Base-by-base conservation (phyloP, 1,139 yeast species). In the Yamadazyma pseudoaaseri region DNA sequence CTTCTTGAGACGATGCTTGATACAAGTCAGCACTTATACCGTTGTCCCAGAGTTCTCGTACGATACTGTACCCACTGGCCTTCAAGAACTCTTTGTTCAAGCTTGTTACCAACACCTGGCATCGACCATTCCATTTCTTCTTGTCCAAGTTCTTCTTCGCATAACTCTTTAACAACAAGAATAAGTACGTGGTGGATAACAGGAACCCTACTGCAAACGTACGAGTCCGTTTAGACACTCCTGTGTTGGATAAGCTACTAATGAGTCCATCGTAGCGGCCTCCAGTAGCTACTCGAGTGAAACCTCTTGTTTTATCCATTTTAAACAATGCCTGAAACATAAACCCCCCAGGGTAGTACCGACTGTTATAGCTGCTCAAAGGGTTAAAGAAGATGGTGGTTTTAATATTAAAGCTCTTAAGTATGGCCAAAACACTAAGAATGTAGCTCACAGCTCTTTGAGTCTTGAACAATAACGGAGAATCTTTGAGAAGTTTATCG, bases 291-390 rank as follows among this genome's bases (percentile, higher is more conserved):
- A 86, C 61, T 27, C 90, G 56, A 0, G 73, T 54, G 30, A 47
- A 57, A 14, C 61, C 51, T 31, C 69, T 55, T 29, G 51, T 60
- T 42, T 68, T 72, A 9, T 79, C 70, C 47, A 56, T 44, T 38
- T 84, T 84, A 47, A 78, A 75, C 1, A 87, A 76, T 0, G 85
- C 89, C 49, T 87, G 95, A 52, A 90, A 92, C 95, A 92, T 87
- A 2, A 90, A 62, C 0, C 95, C 95, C 16, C 80, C 80, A 22
- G 70, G 65, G 53, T 89, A 92, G 52, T 87, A 90, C 16, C 79
- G 73, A 27, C 82, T 75, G 48, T 87, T 87, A 56, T 86, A 86
- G 48, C 86, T 87, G 49, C 90, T 77, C 55, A 92, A 69, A 0
- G 97, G 97, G 13, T 70, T 66, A 16, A 87, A 76, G 7, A 52